Percentiles rank a stretch among this genome's conserved stretches.
These are phyloP conservation scores for Rhodotorula mucilaginosa DNA, from an alignment of 1,284 basidiomycete species.

Conservation along the genomic window DNA sequence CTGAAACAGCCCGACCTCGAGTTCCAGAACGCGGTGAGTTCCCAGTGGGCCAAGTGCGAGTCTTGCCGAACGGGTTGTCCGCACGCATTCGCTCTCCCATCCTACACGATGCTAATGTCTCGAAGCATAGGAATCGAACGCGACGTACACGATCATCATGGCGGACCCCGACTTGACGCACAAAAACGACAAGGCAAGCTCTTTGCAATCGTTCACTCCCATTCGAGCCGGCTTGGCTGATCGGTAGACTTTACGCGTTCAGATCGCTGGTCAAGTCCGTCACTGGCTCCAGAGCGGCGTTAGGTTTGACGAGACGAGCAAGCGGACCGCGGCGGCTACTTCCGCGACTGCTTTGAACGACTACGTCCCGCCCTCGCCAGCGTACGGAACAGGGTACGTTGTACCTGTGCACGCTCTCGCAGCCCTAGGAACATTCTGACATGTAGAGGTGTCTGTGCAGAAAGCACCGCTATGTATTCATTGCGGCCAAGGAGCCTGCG, in stretches of 20 bases:
- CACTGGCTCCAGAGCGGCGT: constrained; percentile 25
- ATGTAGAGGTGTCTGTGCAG: neutral
- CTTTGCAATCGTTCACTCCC: no score
- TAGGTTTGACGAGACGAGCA: constrained; percentile 25
- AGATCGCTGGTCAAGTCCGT: constrained; percentile 16
- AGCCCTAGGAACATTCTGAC: neutral
- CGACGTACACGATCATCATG: constrained; percentile 23
- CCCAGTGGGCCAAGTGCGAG: no score
- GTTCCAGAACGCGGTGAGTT: constrained; percentile 20
- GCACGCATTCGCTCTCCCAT: neutral
- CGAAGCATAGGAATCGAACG: constrained; percentile 3
- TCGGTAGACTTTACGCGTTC: no score
- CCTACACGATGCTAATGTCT: neutral
- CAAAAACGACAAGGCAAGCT: constrained; percentile 15
- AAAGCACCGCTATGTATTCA: constrained; percentile 29
- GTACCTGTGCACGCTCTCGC: neutral
- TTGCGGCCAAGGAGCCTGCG: constrained; percentile 15
- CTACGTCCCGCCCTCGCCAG: constrained; percentile 17
- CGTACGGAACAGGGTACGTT: constrained; percentile 5
- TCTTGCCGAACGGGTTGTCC: neutral
- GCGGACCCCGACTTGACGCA: constrained; percentile 21
- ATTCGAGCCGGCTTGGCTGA: neutral
- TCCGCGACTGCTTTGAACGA: constrained; percentile 10
- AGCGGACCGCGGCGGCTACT: constrained; percentile 1
- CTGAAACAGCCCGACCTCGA: constrained; percentile 23